phyloP scores from a whole-genome alignment of 768 basidiomycete genomes.

The Lentinula detonsa region DNA sequence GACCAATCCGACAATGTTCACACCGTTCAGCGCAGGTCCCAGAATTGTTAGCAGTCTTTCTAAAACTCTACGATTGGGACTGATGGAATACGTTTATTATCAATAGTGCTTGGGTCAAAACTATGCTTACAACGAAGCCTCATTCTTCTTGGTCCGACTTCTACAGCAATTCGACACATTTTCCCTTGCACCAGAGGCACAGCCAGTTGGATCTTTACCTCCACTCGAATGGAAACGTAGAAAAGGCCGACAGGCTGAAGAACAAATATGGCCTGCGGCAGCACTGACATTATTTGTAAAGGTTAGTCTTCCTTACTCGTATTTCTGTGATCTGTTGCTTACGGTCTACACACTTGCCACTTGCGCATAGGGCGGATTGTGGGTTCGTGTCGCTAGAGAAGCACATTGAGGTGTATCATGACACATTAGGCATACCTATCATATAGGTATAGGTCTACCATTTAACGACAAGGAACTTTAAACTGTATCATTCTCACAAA shows the following conservation, averaged over 20 bases:
- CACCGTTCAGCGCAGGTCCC: slow-evolving; percentile 72
- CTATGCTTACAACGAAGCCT: slow-evolving; percentile 71
- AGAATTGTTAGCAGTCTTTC: slow-evolving; percentile 32
- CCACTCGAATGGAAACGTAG: slow-evolving; percentile 49
- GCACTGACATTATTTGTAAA: slow-evolving; percentile 64
- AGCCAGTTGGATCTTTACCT: slow-evolving; percentile 57
- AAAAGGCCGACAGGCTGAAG: slow-evolving; percentile 44
- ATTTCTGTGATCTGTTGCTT: neutral
- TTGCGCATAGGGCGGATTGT: neutral
- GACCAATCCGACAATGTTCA: slow-evolving; percentile 62
- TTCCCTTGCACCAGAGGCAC: slow-evolving; percentile 52
- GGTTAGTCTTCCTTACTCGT: slow-evolving; percentile 28
- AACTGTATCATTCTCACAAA: neutral
- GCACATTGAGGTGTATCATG: neutral
- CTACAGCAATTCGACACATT: slow-evolving; percentile 61
- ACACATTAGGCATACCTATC: neutral
- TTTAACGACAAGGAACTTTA: neutral
- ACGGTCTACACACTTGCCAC: neutral
- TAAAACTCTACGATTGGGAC: no score
- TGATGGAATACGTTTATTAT: neutral
- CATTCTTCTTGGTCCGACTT: slow-evolving; percentile 64
- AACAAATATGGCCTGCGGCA: slow-evolving; percentile 57
- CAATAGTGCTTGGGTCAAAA: slow-evolving; percentile 64
- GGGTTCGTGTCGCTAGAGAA: neutral
- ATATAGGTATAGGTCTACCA: neutral